Evolutionary conservation across 2,329 filamentous ascomycete species (phyloP), one percentile per base, ranked within the genome.

Genomic region (Xylaria multiplex): DNA sequence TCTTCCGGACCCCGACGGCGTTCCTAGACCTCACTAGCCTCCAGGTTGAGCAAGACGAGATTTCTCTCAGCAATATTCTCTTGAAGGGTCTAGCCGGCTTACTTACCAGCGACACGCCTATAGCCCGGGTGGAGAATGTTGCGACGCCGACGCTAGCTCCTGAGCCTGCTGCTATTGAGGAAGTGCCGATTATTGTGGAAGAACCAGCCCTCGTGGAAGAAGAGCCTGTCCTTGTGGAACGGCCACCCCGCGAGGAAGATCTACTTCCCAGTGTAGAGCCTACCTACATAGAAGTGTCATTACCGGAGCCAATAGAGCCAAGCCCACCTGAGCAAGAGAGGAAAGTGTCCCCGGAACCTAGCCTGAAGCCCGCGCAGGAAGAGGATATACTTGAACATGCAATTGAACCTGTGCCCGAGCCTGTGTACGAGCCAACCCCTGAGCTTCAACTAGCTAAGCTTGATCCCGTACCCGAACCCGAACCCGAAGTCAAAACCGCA

Each of bases 11-110:
- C 19, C 67, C 67, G 27, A 62, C 67, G 22, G 59, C 64, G 13
- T 69, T 61, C 42, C 50, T 68, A 32, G 66, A 68, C 32, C 48
- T 64, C 4, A 64, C 56, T 5, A 43, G 24, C 16, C 48, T 35
- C 14, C 63, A 63, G 27, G 60, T 62, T 6, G 63, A 68, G 35
- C 24, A 61, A 3, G 59, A 57, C 30, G 50, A 49, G 11, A 60
- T 65, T 24, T 69, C 67, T 7, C 65, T 67, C 37, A 69, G 61
- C 49, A 67, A 69, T 8, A 64, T 69, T 27, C 54, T 69, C 50
- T 27, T 69, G 60, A 69, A 65, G 58, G 60, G 42, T 37, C 55
- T 69, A 14, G 64, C 67, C 40, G 54, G 56, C 7, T 6, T 69
- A 16, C 67, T 69, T 9, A 5, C 63, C 19, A 66, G 54, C 50